phyloP scores from a whole-genome alignment of 768 basidiomycete genomes.

The Mycena belliarum region DNA sequence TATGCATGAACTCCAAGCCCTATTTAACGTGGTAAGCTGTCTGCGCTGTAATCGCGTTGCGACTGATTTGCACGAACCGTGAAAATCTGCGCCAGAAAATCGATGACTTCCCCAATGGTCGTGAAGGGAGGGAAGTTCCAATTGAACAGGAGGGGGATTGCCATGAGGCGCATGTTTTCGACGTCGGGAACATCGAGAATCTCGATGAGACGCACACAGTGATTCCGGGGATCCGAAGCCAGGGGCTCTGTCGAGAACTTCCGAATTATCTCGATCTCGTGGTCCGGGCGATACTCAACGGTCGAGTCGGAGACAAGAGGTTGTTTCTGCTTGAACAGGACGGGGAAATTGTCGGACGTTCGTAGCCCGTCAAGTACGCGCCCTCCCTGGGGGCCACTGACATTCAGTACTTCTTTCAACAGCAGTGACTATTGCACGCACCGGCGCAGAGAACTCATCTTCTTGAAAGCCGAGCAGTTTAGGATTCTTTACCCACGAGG shows the following conservation, averaged over 20 bases:
- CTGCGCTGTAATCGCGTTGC: neutral
- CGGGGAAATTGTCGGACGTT: constrained; percentile 21
- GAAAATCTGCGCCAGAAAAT: constrained; percentile 31
- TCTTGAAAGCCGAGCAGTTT: neutral
- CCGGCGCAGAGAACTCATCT: neutral
- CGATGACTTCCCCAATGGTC: constrained; percentile 32
- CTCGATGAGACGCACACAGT: constrained; percentile 31
- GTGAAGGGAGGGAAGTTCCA: constrained; percentile 25
- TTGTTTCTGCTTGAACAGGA: constrained; percentile 22
- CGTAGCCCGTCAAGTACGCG: neutral
- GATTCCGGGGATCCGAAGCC: constrained; percentile 28
- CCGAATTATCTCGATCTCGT: neutral
- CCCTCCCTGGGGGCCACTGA: neutral
- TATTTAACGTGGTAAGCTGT: neutral
- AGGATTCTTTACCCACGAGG: constrained; percentile 15
- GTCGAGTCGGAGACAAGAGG: no score
- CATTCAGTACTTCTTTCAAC: no score
- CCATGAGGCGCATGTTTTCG: constrained; percentile 22
- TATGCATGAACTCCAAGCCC: neutral
- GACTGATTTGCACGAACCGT: constrained; percentile 26
- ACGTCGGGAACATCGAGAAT: constrained; percentile 25
- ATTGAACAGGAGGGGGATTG: constrained; percentile 29
- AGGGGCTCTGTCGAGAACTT: constrained; percentile 23
- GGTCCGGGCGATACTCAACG: constrained; percentile 4
- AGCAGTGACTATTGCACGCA: neutral